phyloP scores from a whole-genome alignment of 2,329 filamentous ascomycete genomes.

The Canariomyces notabilis region DNA sequence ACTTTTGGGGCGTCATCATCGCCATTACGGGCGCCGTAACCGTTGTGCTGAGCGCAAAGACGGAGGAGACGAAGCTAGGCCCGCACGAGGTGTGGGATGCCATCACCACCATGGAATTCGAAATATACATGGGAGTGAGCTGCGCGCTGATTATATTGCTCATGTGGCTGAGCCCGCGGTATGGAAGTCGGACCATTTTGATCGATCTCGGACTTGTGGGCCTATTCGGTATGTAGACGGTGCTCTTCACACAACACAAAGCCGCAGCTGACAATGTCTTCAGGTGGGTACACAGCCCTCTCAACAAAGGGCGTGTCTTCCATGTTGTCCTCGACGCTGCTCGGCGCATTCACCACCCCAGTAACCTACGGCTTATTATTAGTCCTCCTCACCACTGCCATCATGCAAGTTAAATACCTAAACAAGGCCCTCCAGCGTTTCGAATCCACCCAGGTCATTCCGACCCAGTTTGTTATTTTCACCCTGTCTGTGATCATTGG shows the following conservation, averaged over 20 bases:
- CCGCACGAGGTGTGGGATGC: slow-evolving; percentile 85
- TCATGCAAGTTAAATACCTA: slow-evolving; percentile 97
- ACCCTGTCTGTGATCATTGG: slow-evolving; percentile 93
- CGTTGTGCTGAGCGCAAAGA: slow-evolving; percentile 85
- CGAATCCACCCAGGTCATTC: slow-evolving; percentile 96
- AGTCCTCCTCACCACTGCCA: slow-evolving; percentile 74
- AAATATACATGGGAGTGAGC: slow-evolving; percentile 81
- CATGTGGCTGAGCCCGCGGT: slow-evolving; percentile 76
- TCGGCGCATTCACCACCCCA: slow-evolving; percentile 83
- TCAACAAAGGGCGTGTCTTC: slow-evolving; percentile 96
- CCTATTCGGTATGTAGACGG: slow-evolving; percentile 66
- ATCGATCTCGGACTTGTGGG: slow-evolving; percentile 92
- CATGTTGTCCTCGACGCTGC: slow-evolving; percentile 84
- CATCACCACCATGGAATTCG: slow-evolving; percentile 83
- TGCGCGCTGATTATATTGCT: slow-evolving; percentile 66
- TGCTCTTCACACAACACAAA: not conserved
- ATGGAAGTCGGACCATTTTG: slow-evolving; percentile 80
- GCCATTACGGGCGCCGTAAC: slow-evolving; percentile 84
- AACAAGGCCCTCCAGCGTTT: slow-evolving; percentile 85
- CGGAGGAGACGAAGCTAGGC: slow-evolving; percentile 83
- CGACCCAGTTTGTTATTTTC: slow-evolving; percentile 95
- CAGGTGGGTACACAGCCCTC: slow-evolving; percentile 91
- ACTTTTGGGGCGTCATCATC: slow-evolving; percentile 83
- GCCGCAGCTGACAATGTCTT: not conserved
- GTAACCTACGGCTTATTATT: slow-evolving; percentile 83